Evolutionary conservation across 345 rosid species (phyloP).

Genomic region (Brassica incana): DNA sequence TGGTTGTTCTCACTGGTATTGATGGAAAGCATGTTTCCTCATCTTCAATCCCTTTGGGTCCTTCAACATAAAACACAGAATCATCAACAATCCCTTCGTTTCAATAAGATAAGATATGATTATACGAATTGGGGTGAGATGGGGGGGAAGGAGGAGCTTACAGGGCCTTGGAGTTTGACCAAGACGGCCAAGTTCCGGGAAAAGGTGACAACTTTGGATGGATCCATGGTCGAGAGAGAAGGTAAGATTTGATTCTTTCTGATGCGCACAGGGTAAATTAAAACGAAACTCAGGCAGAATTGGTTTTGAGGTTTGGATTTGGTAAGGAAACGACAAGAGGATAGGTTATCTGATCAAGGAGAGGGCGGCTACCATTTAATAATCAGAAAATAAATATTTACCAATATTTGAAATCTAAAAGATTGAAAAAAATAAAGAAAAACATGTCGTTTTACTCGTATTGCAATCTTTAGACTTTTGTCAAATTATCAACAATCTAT

Average conservation of each 20-base stretch:
- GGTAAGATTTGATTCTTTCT: slow-evolving; percentile 1
- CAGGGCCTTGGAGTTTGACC: slow-evolving; percentile 88
- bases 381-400: background rate
- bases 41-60: slow-evolving; percentile 93
- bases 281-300: background rate
- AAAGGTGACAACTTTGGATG: slow-evolving; percentile 51
- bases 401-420: no score
- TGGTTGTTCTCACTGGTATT: slow-evolving; percentile 57
- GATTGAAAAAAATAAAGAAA: background rate
- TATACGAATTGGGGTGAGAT: background rate
- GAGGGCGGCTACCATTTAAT: background rate
- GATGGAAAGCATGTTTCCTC: slow-evolving; percentile 92
- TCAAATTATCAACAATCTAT: background rate
- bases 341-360: background rate
- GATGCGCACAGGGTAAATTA: background rate
- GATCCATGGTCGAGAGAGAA: slow-evolving; percentile 48
- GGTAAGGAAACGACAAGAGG: background rate
- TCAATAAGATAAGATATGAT: background rate
- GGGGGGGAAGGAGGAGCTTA: slow-evolving; percentile 38
- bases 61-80: slow-evolving; percentile 31
- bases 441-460: background rate
- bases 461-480: background rate
- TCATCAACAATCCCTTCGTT: background rate
- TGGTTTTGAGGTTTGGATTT: slow-evolving; percentile 6
- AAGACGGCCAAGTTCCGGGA: slow-evolving; percentile 64